These are phyloP conservation scores for Lineolata rhizophorae DNA, from an alignment of 495 filamentous ascomycete genomes.

Conservation along the genomic window DNA sequence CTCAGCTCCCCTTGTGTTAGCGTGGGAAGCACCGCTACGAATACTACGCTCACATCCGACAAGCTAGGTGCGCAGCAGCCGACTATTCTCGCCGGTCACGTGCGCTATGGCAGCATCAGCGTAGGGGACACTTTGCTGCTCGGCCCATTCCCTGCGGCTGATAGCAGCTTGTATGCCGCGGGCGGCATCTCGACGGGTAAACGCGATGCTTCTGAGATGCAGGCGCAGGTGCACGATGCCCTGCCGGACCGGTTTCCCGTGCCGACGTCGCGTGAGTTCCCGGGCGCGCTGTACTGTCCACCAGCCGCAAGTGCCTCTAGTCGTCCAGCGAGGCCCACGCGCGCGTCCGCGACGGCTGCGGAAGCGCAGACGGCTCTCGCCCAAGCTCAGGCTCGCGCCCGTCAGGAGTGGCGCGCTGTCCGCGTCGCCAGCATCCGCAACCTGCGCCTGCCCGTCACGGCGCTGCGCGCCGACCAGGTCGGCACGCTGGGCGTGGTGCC, in stretches of 20 bases:
- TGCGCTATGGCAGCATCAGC: slow-evolving; percentile 55
- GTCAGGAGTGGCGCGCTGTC: slow-evolving; percentile 58
- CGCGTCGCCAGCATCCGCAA: slow-evolving; percentile 70
- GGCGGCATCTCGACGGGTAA: too few species aligned
- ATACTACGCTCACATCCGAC: too few species aligned
- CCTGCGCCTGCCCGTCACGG: slow-evolving; percentile 62
- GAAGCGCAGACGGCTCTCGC: too few species aligned
- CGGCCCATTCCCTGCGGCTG: too few species aligned
- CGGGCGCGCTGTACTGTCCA: slow-evolving; percentile 13
- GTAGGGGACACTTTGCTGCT: slow-evolving; percentile 61
- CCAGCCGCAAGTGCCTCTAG: not conserved
- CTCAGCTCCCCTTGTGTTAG: too few species aligned
- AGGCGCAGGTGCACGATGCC: too few species aligned
- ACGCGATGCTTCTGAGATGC: too few species aligned
- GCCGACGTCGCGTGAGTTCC: slow-evolving; percentile 19
- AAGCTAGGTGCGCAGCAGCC: slow-evolving; percentile 1
- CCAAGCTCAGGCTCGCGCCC: too few species aligned
- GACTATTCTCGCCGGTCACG: slow-evolving; percentile 35
- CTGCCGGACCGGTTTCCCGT: too few species aligned
- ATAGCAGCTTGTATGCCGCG: too few species aligned
- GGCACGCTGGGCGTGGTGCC: slow-evolving; percentile 72
- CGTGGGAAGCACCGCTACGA: too few species aligned
- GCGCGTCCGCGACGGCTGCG: too few species aligned
- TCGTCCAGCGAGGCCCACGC: slow-evolving; percentile 14
- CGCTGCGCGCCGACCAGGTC: slow-evolving; percentile 58